These are phyloP conservation scores for Plantago coronopus DNA, from an alignment of 305 asterid genomes.

Conservation along the genomic window DNA sequence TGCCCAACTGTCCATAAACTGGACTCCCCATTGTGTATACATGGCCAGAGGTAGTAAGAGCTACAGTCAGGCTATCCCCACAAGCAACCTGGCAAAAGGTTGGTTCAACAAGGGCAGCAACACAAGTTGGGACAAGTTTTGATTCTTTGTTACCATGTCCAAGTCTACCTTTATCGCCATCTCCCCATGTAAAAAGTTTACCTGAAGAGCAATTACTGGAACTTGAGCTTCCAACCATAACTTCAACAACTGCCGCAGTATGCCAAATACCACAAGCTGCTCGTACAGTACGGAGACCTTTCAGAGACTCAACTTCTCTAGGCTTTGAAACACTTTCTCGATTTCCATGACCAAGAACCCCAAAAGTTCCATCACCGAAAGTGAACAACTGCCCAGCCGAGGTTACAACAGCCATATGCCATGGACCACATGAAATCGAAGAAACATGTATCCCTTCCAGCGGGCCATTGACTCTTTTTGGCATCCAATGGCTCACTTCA, in stretches of 20 bases:
- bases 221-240: constrained; percentile 80
- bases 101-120: constrained; percentile 83
- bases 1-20: constrained; percentile 87
- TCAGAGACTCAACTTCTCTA: constrained; percentile 82
- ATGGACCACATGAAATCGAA: constrained; percentile 82
- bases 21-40: constrained; percentile 82
- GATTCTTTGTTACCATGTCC: constrained; percentile 86
- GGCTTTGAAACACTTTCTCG: constrained; percentile 58
- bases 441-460: constrained; percentile 83
- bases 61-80: constrained; percentile 85
- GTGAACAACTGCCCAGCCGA: constrained; percentile 88
- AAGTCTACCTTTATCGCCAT: constrained; percentile 76
- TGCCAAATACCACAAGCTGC: constrained; percentile 95
- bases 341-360: constrained; percentile 93
- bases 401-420: constrained; percentile 94
- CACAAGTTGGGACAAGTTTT: constrained; percentile 79
- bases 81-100: constrained; percentile 83
- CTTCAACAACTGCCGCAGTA: constrained; percentile 94
- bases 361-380: constrained; percentile 89
- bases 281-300: constrained; percentile 81
- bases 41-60: constrained; percentile 81
- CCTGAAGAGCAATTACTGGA: constrained; percentile 81
- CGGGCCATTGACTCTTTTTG: constrained; percentile 74
- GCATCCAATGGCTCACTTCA: constrained; percentile 91
- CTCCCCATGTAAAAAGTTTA: constrained; percentile 92